Percentiles rank a stretch among this genome's conserved stretches.
Evolutionary conservation across 1,284 basidiomycete species (phyloP).

Genomic region (Trametes sp.): DNA sequence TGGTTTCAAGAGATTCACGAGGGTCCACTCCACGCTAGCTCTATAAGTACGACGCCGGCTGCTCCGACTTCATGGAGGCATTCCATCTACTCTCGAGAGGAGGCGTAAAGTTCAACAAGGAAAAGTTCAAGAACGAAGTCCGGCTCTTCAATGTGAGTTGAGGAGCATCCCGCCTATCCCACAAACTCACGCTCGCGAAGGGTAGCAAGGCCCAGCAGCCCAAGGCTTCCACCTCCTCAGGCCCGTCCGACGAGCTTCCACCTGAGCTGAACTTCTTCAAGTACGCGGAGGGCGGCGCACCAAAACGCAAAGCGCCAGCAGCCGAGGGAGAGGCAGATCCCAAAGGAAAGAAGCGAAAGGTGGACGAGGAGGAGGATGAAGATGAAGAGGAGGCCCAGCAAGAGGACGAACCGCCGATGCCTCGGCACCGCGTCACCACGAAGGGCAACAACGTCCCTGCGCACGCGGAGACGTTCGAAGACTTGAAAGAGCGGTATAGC

Average conservation of each 20-base stretch:
- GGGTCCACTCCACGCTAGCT: too few species aligned
- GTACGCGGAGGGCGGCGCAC: slow-evolving; percentile 66
- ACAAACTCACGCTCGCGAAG: slow-evolving; percentile 9
- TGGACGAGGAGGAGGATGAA: slow-evolving; percentile 35
- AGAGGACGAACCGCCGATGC: slow-evolving; percentile 42
- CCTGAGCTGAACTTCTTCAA: slow-evolving; percentile 90
- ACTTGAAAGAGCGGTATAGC: slow-evolving; percentile 61
- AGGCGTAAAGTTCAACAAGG: slow-evolving; percentile 42
- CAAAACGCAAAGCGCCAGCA: slow-evolving; percentile 49
- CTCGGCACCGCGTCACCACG: slow-evolving; percentile 67
- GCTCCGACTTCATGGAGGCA: slow-evolving; percentile 34
- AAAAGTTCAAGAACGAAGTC: slow-evolving; percentile 65
- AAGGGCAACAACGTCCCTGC: slow-evolving; percentile 74
- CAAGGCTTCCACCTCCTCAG: slow-evolving; percentile 32
- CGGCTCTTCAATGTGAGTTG: slow-evolving; percentile 73
- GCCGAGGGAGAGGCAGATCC: slow-evolving; percentile 29
- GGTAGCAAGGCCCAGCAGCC: slow-evolving; percentile 34
- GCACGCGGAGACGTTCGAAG: slow-evolving; percentile 64
- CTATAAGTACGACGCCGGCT: neutral
- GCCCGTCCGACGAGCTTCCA: slow-evolving; percentile 63
- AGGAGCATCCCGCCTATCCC: neutral
- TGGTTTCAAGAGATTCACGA: neutral
- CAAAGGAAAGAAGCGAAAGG: slow-evolving; percentile 49
- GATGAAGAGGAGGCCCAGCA: slow-evolving; percentile 41
- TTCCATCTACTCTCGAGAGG: slow-evolving; percentile 43